Conservation (phyloP, 768 basidiomycete species). For the Mycena pura region DNA sequence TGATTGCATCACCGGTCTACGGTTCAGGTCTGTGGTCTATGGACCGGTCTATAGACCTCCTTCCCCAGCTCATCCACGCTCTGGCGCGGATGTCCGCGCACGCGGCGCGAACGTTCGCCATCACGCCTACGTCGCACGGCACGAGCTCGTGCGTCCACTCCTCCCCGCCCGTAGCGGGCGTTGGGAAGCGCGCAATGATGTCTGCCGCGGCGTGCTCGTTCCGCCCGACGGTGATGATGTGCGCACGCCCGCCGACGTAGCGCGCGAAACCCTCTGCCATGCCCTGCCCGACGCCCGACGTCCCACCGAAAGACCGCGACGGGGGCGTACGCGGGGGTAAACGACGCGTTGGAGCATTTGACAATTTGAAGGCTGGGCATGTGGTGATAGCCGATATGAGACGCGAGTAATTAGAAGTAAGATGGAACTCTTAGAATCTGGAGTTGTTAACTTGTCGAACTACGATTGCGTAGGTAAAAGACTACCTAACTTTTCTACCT, state of each 20-base stretch:
- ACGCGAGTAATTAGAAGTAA: too few relatives aligned
- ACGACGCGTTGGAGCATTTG: conserved; percentile 29
- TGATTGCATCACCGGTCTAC: too few relatives aligned
- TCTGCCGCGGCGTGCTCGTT: conserved; percentile 41
- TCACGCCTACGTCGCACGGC: conserved; percentile 40
- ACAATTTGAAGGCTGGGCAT: conserved; percentile 26
- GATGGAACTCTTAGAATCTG: too few relatives aligned
- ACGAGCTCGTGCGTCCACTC: conserved; percentile 39
- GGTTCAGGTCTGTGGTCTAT: too few relatives aligned
- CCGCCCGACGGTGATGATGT: conserved; percentile 45
- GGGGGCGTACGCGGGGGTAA: conserved; percentile 12
- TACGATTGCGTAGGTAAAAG: too few relatives aligned
- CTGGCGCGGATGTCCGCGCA: conserved; percentile 35
- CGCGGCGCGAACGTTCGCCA: conserved; percentile 39
- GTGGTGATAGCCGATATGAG: too few relatives aligned
- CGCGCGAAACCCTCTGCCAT: conserved; percentile 42
- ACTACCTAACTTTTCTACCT: too few relatives aligned
- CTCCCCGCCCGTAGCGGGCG: conserved; percentile 21
- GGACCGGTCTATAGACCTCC: too few relatives aligned
- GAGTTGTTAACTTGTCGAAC: too few relatives aligned
- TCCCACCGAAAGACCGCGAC: conserved; percentile 28
- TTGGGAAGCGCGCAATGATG: conserved; percentile 38
- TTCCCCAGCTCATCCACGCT: too few relatives aligned
- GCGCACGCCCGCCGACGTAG: conserved; percentile 42
- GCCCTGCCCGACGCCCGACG: conserved; percentile 37